Base-by-base conservation (phyloP, 1,284 basidiomycete genomes). In the Bjerkandera adusta region DNA sequence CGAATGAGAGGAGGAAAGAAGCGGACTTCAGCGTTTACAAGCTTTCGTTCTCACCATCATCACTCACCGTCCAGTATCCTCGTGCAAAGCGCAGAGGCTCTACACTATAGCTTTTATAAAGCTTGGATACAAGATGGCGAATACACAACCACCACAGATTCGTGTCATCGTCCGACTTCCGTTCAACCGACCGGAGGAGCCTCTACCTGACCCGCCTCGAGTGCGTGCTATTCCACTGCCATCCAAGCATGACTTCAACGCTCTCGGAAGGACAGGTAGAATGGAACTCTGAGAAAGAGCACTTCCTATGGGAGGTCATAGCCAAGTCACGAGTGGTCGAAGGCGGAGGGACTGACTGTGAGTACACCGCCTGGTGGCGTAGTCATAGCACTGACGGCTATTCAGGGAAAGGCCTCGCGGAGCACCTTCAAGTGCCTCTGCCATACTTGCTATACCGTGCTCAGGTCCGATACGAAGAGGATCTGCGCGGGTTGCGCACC, bases 361-460 rank as follows among this genome's bases (percentile, higher is more conserved):
- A 66, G 83, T 73, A 26, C 13, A 32, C n/a, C 35, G 34, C 44
- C n/a, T n/a, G n/a, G n/a, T n/a, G n/a, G n/a, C n/a, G n/a, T n/a
- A n/a, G n/a, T n/a, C n/a, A n/a, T n/a, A n/a, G n/a, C n/a, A n/a
- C n/a, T n/a, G n/a, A n/a, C 32, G 27, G 52, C 27, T 8, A 20
- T 16, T 25, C 58, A 91, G 88, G 88, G 88, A 88, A 86, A 64
- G 84, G 78, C 29, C 75, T 91, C 15, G 85, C 88, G 10, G 72
- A 76, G n/a, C 86, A 85, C 60, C 73, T 91, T 4, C 72, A 83
- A 54, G 86, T 89, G 1, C 88, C 89, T 2, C 65, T 91, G 2
- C 89, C 88, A 0, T 91, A 90, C 61, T 73, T 91, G 29, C 74
- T 91, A 12, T 89, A 89, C 58, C 77, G 89, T 20, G 85, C 86